Evolutionary conservation across 2,329 filamentous ascomycete genomes (phyloP), one percentile per base, ranked within the genome.

Genomic region (Neobulgaria alba): DNA sequence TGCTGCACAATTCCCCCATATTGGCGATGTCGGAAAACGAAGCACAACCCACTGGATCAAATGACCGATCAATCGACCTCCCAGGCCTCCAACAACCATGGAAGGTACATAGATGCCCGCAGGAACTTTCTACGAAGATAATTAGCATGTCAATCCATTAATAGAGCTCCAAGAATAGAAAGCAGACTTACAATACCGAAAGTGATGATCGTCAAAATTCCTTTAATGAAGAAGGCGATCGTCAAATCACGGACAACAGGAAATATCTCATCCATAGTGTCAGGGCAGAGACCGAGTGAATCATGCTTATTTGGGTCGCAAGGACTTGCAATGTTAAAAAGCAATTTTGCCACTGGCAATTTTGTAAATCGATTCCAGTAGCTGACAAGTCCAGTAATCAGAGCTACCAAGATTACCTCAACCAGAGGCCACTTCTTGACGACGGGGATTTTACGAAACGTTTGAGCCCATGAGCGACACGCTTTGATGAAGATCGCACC

Each of bases 401-500:
- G 58, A 0, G 92, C 89, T 14, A 98, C 90, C 5, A 96, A 67
- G 16, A 89, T 67, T 0, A 98, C 90, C 60, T 98, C 92, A 9
- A 95, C 63, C 47, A 96, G 67, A 0, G 92, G 92, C 58, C 83
- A 82, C 38, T 71, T 72, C 64, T 95, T 95, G 65, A 96, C 89
- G 38, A 79, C 52, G 0, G 74, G 67, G 37, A 95, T 82, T 38
- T 84, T 82, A 32, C 92, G 79, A 66, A 98, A 96, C 0, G 80
- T 84, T 47, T 81, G 78, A 10, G 90, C 92, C 92, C 92, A 98
- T 37, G 84, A 67, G 47, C 84, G 79, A 33, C 87, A 94, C 2
- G 88, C 89, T 64, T 98, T 98, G 71, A 96, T 98, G 64, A 98
- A 98, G 1, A 95, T 63, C 1, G 92, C 92, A 10, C 92, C 92